Evolutionary conservation across 2,329 filamentous ascomycete genomes (phyloP).

Genomic region (Colletotrichum tamarilloi): DNA sequence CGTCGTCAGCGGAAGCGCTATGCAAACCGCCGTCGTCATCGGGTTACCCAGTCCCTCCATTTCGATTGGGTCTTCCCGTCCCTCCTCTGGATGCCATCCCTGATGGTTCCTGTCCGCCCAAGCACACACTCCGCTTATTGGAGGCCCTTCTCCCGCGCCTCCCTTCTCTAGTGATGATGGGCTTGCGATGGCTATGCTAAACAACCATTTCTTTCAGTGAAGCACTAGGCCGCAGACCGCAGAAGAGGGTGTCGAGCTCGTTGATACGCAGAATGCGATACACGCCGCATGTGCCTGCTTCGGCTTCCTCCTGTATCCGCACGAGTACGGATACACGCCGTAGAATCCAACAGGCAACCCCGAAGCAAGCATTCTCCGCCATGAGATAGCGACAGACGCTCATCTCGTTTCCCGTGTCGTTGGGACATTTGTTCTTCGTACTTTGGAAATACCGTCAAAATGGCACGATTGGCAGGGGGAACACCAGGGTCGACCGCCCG

Average conservation of each 20-base stretch:
- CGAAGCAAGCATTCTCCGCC: background rate
- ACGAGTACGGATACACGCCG: background rate
- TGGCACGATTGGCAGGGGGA: background rate
- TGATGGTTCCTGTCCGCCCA: background rate
- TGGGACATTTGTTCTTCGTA: background rate
- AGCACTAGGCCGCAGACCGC: background rate
- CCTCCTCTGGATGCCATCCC: constrained; percentile 22
- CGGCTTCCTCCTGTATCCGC: too few relatives aligned
- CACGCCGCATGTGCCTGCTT: constrained; percentile 4
- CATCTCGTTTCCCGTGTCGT: constrained; percentile 20
- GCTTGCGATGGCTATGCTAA: background rate
- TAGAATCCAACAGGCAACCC: background rate
- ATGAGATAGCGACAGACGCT: constrained; percentile 2
- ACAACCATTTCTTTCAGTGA: background rate
- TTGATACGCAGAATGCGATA: background rate
- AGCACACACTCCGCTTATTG: background rate
- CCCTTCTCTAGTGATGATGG: background rate
- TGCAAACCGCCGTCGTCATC: constrained; percentile 19
- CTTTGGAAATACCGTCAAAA: background rate
- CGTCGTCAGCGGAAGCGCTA: background rate
- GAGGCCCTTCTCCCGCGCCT: background rate
- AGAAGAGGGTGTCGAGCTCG: background rate
- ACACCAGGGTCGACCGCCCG: background rate
- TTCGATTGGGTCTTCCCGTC: constrained; percentile 22
- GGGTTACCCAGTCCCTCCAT: background rate